Evolutionary conservation across 371 early-diverging fungal species (phyloP).

Genomic region (Dipsacomyces acuminosporus): DNA sequence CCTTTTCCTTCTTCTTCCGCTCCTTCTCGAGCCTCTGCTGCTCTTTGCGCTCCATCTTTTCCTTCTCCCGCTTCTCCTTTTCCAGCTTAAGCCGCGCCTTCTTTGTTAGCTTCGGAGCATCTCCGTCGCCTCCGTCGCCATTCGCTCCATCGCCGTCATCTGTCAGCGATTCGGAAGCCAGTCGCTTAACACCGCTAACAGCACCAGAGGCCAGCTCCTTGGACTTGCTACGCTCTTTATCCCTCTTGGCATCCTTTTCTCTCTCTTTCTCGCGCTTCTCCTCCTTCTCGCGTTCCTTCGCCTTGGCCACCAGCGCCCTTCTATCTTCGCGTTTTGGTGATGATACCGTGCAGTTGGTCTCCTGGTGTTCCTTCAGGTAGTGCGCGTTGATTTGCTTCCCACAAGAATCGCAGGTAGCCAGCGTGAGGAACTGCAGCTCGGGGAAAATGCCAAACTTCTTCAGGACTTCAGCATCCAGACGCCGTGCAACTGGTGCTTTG

Average conservation of each 20-base stretch:
- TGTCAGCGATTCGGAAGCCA: constrained; percentile 13
- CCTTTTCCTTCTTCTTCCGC: constrained; percentile 42
- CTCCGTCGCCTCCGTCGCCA: constrained; percentile 10
- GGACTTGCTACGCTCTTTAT: not conserved
- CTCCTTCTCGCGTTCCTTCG: constrained; percentile 15
- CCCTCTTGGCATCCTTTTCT: not conserved
- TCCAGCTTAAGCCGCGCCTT: constrained; percentile 32
- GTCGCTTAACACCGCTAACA: constrained; percentile 10
- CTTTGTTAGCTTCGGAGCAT: constrained; percentile 25
- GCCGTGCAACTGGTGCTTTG: constrained; percentile 47
- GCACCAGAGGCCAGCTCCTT: too few species aligned
- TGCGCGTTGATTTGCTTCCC: constrained; percentile 44
- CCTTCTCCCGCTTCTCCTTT: constrained; percentile 35
- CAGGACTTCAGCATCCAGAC: constrained; percentile 45
- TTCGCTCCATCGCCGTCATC: constrained; percentile 11
- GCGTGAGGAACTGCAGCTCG: constrained; percentile 36
- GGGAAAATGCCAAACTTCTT: constrained; percentile 48
- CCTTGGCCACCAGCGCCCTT: not conserved
- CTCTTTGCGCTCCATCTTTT: constrained; percentile 30
- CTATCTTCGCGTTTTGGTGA: constrained; percentile 37
- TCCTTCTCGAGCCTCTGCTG: constrained; percentile 41
- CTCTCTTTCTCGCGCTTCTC: constrained; percentile 7
- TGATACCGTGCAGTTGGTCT: constrained; percentile 40
- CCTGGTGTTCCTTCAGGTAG: constrained; percentile 45
- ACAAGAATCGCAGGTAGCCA: constrained; percentile 47